Evolutionary conservation across 1,284 basidiomycete genomes (phyloP), one percentile per base, ranked within the genome.

Genomic region (Cutaneotrichosporon sp.): DNA sequence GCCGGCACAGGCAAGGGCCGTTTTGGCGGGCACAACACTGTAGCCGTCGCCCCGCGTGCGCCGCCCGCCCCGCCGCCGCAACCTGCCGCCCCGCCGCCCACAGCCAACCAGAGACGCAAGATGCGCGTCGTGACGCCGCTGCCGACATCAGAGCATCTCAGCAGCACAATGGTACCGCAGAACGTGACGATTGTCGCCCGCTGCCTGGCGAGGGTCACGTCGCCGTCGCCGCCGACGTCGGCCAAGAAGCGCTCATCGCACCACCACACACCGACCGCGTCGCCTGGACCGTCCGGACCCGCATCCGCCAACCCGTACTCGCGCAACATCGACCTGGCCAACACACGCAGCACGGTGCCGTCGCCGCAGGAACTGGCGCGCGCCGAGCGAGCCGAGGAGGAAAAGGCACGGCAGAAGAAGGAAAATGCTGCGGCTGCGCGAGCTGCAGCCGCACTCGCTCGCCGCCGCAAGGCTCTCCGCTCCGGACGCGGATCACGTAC

Each of bases 401-500:
- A 65, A 20, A 64, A 65, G 42, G 62, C 56, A 12, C 58, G 55
- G 34, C 57, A 62, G 46, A 64, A 63, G 51, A 61, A 63, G 50
- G 64, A 66, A 51, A 63, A 57, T 40, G 63, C 63, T 12, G 66
- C 64, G 9, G 51, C 58, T 21, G 66, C 64, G 15, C 52, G 64
- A 34, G 60, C 60, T 1, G 64, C 61, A 4, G 59, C 61, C 1
- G 64, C 64, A n/a, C 52, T 56, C 22, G 52, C 52, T 20, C 48
- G 59, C 7, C 52, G 52, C 18, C 50, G 55, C 39, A 54, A 56
- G 23, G 54, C 54, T 4, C 44, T 48, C 30, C 47, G 57, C n/a
- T 58, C 54, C 3, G 46, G 52, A 30, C 49, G 56, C 18, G 46
- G 50, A 4, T 49, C 54, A 1, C 50, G 56, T 48, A 45, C 26